These are phyloP conservation scores for Articulospora tetracladia DNA, from an alignment of 495 filamentous ascomycete species.

Conservation along the genomic window DNA sequence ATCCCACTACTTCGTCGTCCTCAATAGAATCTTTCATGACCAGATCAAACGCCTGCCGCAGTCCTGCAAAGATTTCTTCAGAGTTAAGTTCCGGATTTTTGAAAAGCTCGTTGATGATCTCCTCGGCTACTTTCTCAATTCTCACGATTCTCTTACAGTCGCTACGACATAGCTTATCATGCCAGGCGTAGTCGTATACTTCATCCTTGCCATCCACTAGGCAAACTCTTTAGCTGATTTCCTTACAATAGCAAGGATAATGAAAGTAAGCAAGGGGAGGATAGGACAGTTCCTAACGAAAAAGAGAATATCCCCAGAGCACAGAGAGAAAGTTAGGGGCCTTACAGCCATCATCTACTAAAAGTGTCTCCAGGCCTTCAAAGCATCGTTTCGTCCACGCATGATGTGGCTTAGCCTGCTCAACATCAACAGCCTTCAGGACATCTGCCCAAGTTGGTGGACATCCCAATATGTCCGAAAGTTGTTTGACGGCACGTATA, in stretches of 20 bases:
- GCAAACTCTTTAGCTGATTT: no score
- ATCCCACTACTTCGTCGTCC: constrained; percentile 70
- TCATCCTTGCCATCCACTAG: constrained; percentile 52
- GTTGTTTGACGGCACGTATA: constrained; percentile 64
- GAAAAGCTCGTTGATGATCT: constrained; percentile 49
- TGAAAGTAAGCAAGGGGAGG: no score
- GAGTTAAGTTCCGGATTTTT: constrained; percentile 13
- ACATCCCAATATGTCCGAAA: constrained; percentile 59
- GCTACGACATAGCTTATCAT: constrained; percentile 59
- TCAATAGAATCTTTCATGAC: constrained; percentile 36
- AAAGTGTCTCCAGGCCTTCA: constrained; percentile 67
- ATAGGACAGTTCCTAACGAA: no score
- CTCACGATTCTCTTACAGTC: constrained; percentile 75
- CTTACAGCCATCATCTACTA: constrained; percentile 81
- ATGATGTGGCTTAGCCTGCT: constrained; percentile 50
- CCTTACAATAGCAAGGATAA: no score
- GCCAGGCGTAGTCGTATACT: constrained; percentile 62
- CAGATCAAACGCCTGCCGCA: constrained; percentile 39
- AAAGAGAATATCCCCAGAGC: no score
- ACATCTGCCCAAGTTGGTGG: constrained; percentile 59
- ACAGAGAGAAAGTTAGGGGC: no score
- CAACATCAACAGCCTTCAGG: constrained; percentile 51
- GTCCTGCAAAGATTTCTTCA: constrained; percentile 39
- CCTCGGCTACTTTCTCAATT: constrained; percentile 73
- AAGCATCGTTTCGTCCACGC: constrained; percentile 63